phyloP scores from a whole-genome alignment of 2,329 filamentous ascomycete genomes.

The Diaporthe longicolla region DNA sequence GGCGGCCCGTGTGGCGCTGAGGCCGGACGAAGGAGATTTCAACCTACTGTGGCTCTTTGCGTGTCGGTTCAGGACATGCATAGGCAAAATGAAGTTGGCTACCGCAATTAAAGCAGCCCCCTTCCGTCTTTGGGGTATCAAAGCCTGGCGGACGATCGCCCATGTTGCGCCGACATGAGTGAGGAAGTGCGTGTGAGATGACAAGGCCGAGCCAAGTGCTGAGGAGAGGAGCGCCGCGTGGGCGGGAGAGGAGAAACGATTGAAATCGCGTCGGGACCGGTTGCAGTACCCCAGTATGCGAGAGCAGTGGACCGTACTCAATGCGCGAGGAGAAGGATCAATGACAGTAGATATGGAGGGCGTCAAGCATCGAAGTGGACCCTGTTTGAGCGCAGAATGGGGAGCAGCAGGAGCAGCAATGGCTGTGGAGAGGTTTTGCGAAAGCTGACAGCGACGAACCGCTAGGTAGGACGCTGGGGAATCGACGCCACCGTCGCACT shows the following conservation, averaged over 20 bases:
- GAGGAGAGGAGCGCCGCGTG: constrained; percentile 16
- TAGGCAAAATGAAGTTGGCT: constrained; percentile 65
- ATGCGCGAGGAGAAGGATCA: background rate
- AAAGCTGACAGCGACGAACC: constrained; percentile 10
- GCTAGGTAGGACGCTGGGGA: constrained; percentile 11
- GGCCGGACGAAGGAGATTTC: constrained; percentile 19
- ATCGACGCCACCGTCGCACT: background rate
- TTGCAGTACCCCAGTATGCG: background rate
- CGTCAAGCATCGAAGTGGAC: constrained; percentile 20
- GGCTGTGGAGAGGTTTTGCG: constrained; percentile 15
- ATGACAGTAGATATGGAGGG: constrained; percentile 10
- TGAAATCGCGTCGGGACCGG: background rate
- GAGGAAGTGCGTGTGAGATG: background rate
- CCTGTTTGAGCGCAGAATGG: background rate
- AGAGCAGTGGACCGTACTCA: background rate
- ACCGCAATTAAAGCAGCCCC: constrained; percentile 69
- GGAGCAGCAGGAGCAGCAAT: constrained; percentile 8
- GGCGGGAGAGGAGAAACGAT: background rate
- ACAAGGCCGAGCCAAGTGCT: background rate
- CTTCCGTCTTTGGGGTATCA: constrained; percentile 48
- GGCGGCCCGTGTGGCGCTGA: background rate
- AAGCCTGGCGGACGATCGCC: constrained; percentile 49
- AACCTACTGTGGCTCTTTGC: constrained; percentile 66
- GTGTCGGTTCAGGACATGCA: constrained; percentile 66
- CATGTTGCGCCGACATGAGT: constrained; percentile 45